Base-by-base conservation (phyloP, 441 rosid genomes). In the Pelargonium cotyledonis region DNA sequence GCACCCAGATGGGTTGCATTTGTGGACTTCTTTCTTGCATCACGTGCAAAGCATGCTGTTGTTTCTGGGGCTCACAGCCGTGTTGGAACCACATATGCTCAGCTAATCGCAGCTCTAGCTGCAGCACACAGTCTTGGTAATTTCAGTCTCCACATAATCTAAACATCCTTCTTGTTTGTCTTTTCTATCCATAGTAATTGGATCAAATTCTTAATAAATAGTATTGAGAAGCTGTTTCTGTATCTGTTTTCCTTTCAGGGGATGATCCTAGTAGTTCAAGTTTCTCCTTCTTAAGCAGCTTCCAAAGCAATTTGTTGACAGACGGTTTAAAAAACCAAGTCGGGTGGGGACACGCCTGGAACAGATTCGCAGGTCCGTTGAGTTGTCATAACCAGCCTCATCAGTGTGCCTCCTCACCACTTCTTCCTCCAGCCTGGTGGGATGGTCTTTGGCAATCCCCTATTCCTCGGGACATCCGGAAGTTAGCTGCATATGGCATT, bases 1-100 rank as follows among this genome's bases (percentile, higher is more conserved):
- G 96, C 97, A 66, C 98, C 98, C 6, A 81, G 97, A 81, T 94
- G 99, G 97, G 99, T 91, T 77, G 97, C 99, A 10, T 88, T 94
- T 80, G 99, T 94, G 63, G 98, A 94, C 75, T 94, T 91, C 85
- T 91, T 94, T 80, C 93, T 94, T 46, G 98, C 98, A 14, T 80
- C 97, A 44, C 94, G 86, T 12, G 94, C 97, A 10, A 91, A 84
- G 70, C 77, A 83, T 19, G 89, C 84, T 2, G 91, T 94, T 69
- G 80, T 91, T 76, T 80, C 97, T 0, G 98, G 97, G 66, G 98
- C 98, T 73, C 83, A 88, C 68, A 85, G 89, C 70, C 97, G 97
- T 4, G 91, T 94, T 1, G 96, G 92, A 29, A 94, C 99, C 70
- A 91, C 99, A 8, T 91, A 89, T 67, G 92, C 96, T 7, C 99